Conservation (phyloP, 2,329 filamentous ascomycete genomes). For the Colletotrichum caudatum region DNA sequence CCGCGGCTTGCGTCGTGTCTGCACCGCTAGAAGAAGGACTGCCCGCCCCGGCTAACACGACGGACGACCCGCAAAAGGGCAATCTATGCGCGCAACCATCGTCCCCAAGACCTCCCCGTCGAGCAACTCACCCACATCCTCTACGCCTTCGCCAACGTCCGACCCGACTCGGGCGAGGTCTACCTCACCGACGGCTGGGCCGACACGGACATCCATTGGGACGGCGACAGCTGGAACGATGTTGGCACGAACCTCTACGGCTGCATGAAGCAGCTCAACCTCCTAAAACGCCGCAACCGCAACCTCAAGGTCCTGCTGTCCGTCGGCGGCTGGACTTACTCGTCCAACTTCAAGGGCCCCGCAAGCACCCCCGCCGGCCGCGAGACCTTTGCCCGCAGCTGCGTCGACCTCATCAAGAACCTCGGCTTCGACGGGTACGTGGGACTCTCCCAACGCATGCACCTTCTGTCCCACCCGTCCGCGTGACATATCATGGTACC, state of each 20-base stretch:
- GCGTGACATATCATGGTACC: neutral
- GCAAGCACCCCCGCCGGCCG: conserved; percentile 79
- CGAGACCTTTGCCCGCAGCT: conserved; percentile 76
- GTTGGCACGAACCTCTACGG: conserved; percentile 86
- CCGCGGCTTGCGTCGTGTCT: no score
- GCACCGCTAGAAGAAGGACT: neutral
- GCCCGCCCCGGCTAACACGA: neutral
- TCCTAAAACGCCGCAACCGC: conserved; percentile 84
- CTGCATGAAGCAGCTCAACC: conserved; percentile 87
- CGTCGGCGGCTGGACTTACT: conserved; percentile 95
- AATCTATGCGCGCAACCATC: conserved; percentile 87
- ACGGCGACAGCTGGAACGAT: conserved; percentile 78
- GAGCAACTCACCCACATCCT: conserved; percentile 89
- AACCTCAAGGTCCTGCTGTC: conserved; percentile 88
- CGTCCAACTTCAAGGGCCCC: conserved; percentile 81
- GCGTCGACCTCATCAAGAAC: conserved; percentile 81
- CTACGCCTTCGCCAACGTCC: conserved; percentile 91
- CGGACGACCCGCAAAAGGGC: conserved; percentile 61
- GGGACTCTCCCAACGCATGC: no score
- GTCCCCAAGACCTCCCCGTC: conserved; percentile 85
- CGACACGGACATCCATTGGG: conserved; percentile 79
- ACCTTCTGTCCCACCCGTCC: no score
- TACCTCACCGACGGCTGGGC: conserved; percentile 72
- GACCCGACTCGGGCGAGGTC: conserved; percentile 83
- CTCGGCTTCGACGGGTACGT: conserved; percentile 76